phyloP scores from a whole-genome alignment of 2,329 filamentous ascomycete genomes.

The Helotiales sp. region DNA sequence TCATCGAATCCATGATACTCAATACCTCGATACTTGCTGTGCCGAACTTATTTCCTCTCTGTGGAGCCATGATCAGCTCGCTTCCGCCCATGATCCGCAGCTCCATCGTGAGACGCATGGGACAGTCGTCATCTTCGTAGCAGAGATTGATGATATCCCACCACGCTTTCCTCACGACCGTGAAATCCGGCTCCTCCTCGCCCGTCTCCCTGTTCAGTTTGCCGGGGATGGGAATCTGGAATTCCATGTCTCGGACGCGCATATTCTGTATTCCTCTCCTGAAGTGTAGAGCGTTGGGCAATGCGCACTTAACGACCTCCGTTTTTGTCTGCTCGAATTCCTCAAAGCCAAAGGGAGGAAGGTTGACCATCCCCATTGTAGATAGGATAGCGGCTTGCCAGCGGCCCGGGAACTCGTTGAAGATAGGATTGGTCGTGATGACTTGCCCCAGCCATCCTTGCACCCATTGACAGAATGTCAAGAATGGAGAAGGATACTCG shows the following conservation, averaged over 20 bases:
- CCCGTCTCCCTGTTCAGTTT: slow-evolving; percentile 29
- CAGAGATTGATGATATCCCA: slow-evolving; percentile 49
- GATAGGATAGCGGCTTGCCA: slow-evolving; percentile 40
- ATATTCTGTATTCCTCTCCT: slow-evolving; percentile 48
- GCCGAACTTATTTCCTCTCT: slow-evolving; percentile 42
- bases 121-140: slow-evolving; percentile 40
- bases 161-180: slow-evolving; percentile 46
- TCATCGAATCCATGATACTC: slow-evolving; percentile 41
- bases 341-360: slow-evolving; percentile 30
- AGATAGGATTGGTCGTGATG: slow-evolving; percentile 36
- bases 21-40: slow-evolving; percentile 45
- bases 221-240: slow-evolving; percentile 45
- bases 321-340: slow-evolving; percentile 23
- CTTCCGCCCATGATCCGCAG: slow-evolving; percentile 45
- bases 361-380: slow-evolving; percentile 34
- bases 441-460: slow-evolving; percentile 40
- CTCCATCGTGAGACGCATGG: slow-evolving; percentile 46
- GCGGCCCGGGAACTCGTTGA: slow-evolving; percentile 36
- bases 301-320: slow-evolving; percentile 39
- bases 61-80: slow-evolving; percentile 45
- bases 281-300: slow-evolving; percentile 49
- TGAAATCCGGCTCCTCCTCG: slow-evolving; percentile 40
- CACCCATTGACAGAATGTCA: slow-evolving; percentile 35
- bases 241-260: slow-evolving; percentile 45
- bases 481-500: slow-evolving; percentile 38